These are phyloP conservation scores for Hortiboletus campestris DNA, from an alignment of 768 basidiomycete genomes.

Conservation along the genomic window DNA sequence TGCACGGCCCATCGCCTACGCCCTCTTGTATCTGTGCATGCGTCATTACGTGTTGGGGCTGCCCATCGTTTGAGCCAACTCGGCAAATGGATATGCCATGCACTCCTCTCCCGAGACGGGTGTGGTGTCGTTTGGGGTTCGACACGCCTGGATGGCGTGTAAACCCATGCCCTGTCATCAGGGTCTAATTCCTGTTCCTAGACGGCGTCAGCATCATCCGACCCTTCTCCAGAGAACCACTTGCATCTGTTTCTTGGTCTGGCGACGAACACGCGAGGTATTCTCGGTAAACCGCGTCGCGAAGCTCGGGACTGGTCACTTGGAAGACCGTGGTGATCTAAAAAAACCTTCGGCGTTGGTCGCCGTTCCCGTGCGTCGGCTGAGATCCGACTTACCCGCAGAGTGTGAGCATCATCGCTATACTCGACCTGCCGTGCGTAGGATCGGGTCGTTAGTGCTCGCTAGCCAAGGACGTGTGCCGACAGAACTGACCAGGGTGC, in stretches of 20 bases:
- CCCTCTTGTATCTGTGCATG: neutral
- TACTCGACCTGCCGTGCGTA: constrained; percentile 1
- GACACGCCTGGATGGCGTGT: neutral
- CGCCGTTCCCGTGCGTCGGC: neutral
- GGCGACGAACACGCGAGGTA: constrained; percentile 5
- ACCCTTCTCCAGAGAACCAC: neutral
- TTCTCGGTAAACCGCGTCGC: constrained; percentile 8
- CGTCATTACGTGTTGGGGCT: neutral
- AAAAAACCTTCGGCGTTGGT: neutral
- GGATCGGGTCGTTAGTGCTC: neutral
- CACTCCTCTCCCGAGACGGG: neutral
- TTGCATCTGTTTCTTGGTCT: neutral
- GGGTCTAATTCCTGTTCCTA: constrained; percentile 31
- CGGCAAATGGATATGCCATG: neutral
- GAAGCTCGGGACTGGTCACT: neutral
- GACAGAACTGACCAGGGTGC: constrained; percentile 12
- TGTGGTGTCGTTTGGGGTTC: too few species aligned
- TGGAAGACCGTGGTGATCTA: constrained; percentile 17
- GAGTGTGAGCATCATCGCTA: neutral
- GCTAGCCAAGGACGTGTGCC: neutral
- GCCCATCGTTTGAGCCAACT: neutral
- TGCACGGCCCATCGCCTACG: neutral
- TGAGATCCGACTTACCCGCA: neutral
- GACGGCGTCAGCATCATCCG: neutral
- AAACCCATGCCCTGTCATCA: constrained; percentile 41